These are phyloP conservation scores for Gynochthodes officinalis DNA, from an alignment of 257 asterid species.

Conservation along the genomic window DNA sequence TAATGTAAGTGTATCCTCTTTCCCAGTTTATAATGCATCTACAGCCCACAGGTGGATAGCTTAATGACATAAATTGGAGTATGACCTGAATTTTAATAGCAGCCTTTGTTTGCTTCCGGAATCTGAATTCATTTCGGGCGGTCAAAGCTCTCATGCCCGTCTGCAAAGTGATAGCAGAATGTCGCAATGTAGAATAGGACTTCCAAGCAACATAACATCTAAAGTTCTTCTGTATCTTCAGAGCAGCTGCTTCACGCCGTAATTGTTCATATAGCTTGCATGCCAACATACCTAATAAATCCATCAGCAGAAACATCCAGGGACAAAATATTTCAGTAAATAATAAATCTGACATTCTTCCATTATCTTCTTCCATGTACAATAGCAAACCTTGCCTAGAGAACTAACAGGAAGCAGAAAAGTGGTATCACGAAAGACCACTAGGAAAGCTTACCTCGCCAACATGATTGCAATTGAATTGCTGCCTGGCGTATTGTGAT, in stretches of 20 bases:
- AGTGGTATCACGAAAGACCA: conserved; percentile 14
- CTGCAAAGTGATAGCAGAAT: conserved; percentile 69
- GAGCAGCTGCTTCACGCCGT: conserved; percentile 82
- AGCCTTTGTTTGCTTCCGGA: conserved; percentile 89
- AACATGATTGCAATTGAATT: conserved; percentile 85
- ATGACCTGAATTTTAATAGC: conserved; percentile 83
- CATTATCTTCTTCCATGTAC: not conserved
- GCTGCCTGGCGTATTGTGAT: conserved; percentile 73
- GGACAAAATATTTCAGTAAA: not conserved
- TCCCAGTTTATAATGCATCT: not conserved
- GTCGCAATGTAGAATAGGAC: conserved; percentile 58
- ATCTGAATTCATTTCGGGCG: conserved; percentile 79
- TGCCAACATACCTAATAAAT: conserved; percentile 65
- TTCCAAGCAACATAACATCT: conserved; percentile 55
- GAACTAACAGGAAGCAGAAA: conserved; percentile 17
- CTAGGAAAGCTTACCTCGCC: conserved; percentile 73
- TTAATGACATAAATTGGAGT: conserved; percentile 6
- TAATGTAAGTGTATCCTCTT: not conserved
- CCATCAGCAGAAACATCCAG: not conserved
- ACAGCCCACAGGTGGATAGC: not conserved
- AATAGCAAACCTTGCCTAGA: conserved; percentile 3
- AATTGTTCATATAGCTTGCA: conserved; percentile 85
- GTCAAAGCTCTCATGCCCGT: conserved; percentile 94
- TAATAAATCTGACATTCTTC: not conserved
- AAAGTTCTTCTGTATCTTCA: conserved; percentile 93